Conservation (phyloP, 192 early-diverging fungal species). For the Backusella tuberculispora region DNA sequence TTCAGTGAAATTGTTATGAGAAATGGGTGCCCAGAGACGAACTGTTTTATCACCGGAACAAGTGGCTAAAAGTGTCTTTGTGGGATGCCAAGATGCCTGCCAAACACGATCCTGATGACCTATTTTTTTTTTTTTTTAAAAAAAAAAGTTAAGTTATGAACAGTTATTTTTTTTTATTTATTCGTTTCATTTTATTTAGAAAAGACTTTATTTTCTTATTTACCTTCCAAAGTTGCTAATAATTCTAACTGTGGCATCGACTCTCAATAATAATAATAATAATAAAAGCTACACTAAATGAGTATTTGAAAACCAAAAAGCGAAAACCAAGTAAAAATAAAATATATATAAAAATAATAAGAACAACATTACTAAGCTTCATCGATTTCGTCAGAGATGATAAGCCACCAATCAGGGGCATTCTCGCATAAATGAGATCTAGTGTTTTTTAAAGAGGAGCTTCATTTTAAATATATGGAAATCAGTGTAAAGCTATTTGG, state of each 20-base stretch:
- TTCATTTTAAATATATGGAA: too few relatives aligned
- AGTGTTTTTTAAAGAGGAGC: too few relatives aligned
- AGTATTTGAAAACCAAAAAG: not conserved
- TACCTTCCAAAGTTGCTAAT: constrained; percentile 27
- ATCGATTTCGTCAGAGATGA: constrained; percentile 16
- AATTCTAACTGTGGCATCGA: constrained; percentile 26
- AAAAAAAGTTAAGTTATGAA: not conserved
- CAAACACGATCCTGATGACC: constrained; percentile 87
- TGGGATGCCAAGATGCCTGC: constrained; percentile 86
- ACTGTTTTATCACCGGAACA: constrained; percentile 90
- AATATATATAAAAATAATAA: not conserved
- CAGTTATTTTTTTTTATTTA: not conserved
- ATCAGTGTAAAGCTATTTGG: too few relatives aligned
- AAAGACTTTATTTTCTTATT: not conserved
- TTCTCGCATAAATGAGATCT: not conserved
- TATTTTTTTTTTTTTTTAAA: constrained; percentile 23
- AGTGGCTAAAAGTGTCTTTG: constrained; percentile 72
- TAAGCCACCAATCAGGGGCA: constrained; percentile 19
- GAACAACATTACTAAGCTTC: constrained; percentile 1
- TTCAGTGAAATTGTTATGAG: constrained; percentile 43
- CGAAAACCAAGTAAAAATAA: not conserved
- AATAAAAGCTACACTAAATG: too few relatives aligned
- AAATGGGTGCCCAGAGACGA: constrained; percentile 75
- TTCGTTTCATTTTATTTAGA: not conserved
- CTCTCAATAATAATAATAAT: not conserved